Evolutionary conservation across 2,329 filamentous ascomycete genomes (phyloP), one percentile per base, ranked within the genome.

Genomic region (Beauveria brongniartii): DNA sequence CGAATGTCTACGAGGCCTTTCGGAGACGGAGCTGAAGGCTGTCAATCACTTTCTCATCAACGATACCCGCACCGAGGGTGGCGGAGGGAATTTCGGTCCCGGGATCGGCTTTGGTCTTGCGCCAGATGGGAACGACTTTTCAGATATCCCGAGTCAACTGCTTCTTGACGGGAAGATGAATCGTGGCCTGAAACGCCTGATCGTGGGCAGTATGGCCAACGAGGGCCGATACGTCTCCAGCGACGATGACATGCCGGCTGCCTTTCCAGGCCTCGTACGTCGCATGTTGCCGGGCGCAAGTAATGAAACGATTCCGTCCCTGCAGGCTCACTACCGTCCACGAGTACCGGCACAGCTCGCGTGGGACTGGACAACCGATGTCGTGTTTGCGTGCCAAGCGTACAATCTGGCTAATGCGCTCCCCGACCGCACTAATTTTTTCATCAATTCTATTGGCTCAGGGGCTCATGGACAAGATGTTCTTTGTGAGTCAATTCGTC

Each of bases 341-440:
- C 51, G 47, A 4, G 51, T 54, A 9, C 62, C 62, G 6, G 55
- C 46, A 12, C 50, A 64, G 55, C 44, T 67, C 34, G 66, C 67
- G 10, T 67, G 66, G 65, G 66, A 68, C 30, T 67, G 64, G 65
- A 67, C 65, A 16, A 66, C 64, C 18, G 65, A 68, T 22, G 59
- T 61, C 3, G 56, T 65, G n/a, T 67, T 66, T 55, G 61, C 64
- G 2, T 68, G 66, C 56, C 67, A 63, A 51, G 63, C 63, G 16
- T 57, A 61, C 37, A 65, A 64, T 56, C 20, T 68, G 3, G 66
- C 66, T 46, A 61, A 62, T 22, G 63, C 62, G 12, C 46, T 61
- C 12, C 53, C 59, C 20, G 54, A 60, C 26, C 54, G 41, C 16
- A 30, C 65, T 0, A 51, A 46, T 10, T 51, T 62, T 14, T 66